Conservation (phyloP, 495 filamentous ascomycete genomes). For the Diplogelasinospora grovesii region DNA sequence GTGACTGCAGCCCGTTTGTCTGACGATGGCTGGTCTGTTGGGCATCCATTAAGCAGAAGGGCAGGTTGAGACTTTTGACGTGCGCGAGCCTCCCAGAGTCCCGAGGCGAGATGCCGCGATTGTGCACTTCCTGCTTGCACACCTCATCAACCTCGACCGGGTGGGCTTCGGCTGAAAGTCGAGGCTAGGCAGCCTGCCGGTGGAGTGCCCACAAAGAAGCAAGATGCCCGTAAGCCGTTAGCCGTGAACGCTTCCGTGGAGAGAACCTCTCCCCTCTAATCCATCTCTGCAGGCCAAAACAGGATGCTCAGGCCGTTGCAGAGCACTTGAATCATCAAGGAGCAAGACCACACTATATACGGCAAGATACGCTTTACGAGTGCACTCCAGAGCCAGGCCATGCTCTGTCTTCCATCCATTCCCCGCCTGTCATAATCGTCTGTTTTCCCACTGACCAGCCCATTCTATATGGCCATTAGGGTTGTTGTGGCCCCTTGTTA, state of each 20-base stretch:
- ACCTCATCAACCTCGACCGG: constrained; percentile 1
- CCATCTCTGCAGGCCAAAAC: not conserved
- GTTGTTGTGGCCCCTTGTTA: no score
- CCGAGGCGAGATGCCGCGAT: not conserved
- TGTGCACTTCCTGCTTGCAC: constrained; percentile 17
- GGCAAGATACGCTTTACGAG: constrained; percentile 30
- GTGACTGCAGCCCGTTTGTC: no score
- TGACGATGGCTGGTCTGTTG: no score
- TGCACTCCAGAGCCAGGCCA: constrained; percentile 9
- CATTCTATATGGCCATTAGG: no score
- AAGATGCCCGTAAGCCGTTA: no score
- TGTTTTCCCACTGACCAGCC: no score
- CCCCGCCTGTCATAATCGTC: no score
- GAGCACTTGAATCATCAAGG: constrained; percentile 18
- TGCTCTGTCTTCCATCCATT: not conserved
- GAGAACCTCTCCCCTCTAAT: not conserved
- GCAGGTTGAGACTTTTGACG: not conserved
- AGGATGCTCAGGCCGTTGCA: constrained; percentile 9
- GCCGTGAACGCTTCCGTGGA: not conserved
- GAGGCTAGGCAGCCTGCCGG: constrained; percentile 2
- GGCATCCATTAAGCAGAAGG: no score
- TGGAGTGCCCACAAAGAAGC: not conserved
- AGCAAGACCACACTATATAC: constrained; percentile 29
- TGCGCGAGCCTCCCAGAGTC: no score
- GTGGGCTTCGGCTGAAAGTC: no score